Evolutionary conservation across 2,329 filamentous ascomycete species (phyloP).

Genomic region (Blastomyces silverae): DNA sequence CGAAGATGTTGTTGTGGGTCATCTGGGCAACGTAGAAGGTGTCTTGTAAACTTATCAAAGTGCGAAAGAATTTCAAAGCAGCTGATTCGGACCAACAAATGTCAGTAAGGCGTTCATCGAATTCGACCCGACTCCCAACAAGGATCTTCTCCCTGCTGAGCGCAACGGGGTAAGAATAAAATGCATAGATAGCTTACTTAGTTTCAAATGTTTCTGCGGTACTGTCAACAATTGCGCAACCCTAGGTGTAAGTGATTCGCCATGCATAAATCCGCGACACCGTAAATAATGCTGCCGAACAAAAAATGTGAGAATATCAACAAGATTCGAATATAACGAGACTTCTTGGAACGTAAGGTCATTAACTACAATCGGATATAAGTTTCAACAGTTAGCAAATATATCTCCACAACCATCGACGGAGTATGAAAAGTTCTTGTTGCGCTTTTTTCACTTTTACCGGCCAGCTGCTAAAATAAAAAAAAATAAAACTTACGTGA

Average conservation of each 20-base stretch:
- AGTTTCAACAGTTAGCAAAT: neutral
- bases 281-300: slow-evolving; percentile 80
- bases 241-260: slow-evolving; percentile 67
- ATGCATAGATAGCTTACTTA: slow-evolving; percentile 55
- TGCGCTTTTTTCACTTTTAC: neutral
- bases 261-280: slow-evolving; percentile 80
- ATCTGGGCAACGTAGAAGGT: slow-evolving; percentile 86
- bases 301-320: slow-evolving; percentile 92
- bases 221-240: slow-evolving; percentile 76
- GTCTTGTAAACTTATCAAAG: slow-evolving; percentile 75
- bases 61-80: slow-evolving; percentile 88
- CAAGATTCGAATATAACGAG: slow-evolving; percentile 81
- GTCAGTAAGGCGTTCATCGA: neutral
- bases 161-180: neutral
- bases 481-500: slow-evolving; percentile 37
- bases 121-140: neutral
- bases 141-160: neutral
- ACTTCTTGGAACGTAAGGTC: slow-evolving; percentile 75
- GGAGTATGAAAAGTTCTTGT: neutral
- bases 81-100: slow-evolving; percentile 45
- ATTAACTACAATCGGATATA: slow-evolving; percentile 46
- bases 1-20: slow-evolving; percentile 71
- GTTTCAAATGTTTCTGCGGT: slow-evolving; percentile 83
- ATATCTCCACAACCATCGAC: neutral
- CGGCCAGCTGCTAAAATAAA: neutral